Base-by-base conservation (phyloP, 768 basidiomycete species). In the Kwoniella dendrophila region DNA sequence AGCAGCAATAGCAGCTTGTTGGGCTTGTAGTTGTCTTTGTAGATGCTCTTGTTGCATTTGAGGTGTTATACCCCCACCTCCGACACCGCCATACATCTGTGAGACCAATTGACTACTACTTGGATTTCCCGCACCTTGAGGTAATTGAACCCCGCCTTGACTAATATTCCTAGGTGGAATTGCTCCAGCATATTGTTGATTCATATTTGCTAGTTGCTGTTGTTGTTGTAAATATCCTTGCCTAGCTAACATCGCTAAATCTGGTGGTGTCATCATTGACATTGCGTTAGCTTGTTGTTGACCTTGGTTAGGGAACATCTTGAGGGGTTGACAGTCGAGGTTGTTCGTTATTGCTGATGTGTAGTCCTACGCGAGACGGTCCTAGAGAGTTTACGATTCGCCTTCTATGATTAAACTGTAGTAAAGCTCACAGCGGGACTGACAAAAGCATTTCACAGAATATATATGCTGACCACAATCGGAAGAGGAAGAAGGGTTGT, bases 161-260 rank as follows among this genome's bases (percentile, higher is more conserved):
- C 36, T 22, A 55, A 4, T 22, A 4, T 4, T 5, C 20, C 52
- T 56, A 20, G 60, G 38, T 40, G 58, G 60, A 2, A 24, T 11
- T 11, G 8, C 41, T 8, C 41, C 41, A n/a, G 18, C 41, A 14
- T 11, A 5, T 34, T 20, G 24, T 29, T 54, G 53, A 20, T 32
- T 24, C 59, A 64, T 54, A n/a, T 59, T 60, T 3, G 56, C 56
- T 32, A 67, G 56, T 38, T 64, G 62, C 32, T 67, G 62, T 55
- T 67, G 66, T 38, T 67, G 66, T 26, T 56, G 58, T 29, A 64
- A 11, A 38, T 67, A 70, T 11, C 66, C 63, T 41, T 64, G 62
- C 50, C 64, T 60, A 48, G 66, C 64, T 34, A 69, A n/a, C 55
- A 55, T 62, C 18, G 64, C 64, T 24, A 69, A 33, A 50, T 69